Evolutionary conservation across 192 early-diverging fungal species (phyloP).

Genomic region (Gaertneriomyces sp.): DNA sequence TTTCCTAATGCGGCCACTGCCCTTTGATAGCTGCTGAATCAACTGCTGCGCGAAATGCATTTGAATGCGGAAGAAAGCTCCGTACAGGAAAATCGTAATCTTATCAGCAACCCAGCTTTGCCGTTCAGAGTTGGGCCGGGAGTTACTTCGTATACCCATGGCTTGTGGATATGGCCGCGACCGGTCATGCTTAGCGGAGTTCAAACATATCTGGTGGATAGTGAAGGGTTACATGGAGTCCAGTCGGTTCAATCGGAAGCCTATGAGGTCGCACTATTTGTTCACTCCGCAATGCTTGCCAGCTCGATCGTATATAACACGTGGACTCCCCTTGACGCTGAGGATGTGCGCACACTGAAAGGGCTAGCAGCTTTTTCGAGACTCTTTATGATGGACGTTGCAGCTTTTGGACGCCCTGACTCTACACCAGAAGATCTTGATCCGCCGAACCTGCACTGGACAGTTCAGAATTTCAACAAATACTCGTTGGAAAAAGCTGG

Average conservation of each 20-base stretch:
- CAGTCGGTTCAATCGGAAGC: constrained; percentile 25
- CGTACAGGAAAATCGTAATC: no score
- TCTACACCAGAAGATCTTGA: constrained; percentile 13
- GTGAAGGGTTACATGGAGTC: constrained; percentile 28
- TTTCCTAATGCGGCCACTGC: no score
- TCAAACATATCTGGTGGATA: constrained; percentile 23
- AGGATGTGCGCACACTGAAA: constrained; percentile 19
- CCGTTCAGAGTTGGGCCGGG: constrained; percentile 25
- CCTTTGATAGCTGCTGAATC: constrained; percentile 13
- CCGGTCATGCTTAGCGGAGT: constrained; percentile 4
- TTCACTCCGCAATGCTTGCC: constrained; percentile 19
- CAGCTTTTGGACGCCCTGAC: constrained; percentile 7
- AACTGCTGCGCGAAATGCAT: background rate
- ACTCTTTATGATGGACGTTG: constrained; percentile 26
- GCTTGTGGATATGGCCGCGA: constrained; percentile 27
- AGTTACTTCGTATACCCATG: constrained; percentile 21
- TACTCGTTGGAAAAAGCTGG: constrained; percentile 1
- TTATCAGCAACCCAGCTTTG: background rate
- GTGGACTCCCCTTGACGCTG: constrained; percentile 25
- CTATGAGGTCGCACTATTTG: constrained; percentile 28
- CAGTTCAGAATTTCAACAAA: constrained; percentile 30
- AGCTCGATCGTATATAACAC: constrained; percentile 27
- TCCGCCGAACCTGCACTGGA: constrained; percentile 25
- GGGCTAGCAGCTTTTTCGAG: constrained; percentile 24
- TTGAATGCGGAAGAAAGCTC: no score